Percentiles rank a stretch among this genome's conserved stretches.
phyloP scores from a whole-genome alignment of 768 basidiomycete genomes.

The Tulasnella sp. region DNA sequence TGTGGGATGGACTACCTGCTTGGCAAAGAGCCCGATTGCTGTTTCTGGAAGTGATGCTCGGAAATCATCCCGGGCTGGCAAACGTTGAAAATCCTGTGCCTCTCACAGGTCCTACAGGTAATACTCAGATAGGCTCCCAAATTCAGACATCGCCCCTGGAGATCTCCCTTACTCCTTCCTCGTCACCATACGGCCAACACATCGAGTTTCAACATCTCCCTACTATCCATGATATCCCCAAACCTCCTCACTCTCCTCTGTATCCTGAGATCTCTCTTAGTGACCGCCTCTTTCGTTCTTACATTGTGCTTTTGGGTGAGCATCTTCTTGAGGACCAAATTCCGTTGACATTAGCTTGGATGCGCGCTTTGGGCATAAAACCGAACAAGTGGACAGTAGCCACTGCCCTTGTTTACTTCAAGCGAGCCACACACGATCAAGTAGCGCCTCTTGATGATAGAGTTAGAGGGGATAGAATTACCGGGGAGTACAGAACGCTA shows the following conservation, averaged over 20 bases:
- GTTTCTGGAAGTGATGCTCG: constrained; percentile 45
- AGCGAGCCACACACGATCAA: too few species aligned
- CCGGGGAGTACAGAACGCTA: too few species aligned
- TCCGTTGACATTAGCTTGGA: constrained; percentile 58
- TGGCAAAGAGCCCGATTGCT: constrained; percentile 38
- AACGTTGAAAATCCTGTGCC: constrained; percentile 22
- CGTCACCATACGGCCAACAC: background rate
- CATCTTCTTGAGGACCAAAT: constrained; percentile 43
- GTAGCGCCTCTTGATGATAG: too few species aligned
- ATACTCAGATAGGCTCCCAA: background rate
- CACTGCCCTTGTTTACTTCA: constrained; percentile 54
- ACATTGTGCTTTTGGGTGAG: constrained; percentile 48
- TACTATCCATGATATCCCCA: constrained; percentile 4
- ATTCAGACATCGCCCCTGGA: background rate
- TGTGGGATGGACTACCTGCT: constrained; percentile 37
- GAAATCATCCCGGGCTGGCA: constrained; percentile 37
- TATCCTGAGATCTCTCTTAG: constrained; percentile 37
- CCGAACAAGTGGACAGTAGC: constrained; percentile 48
- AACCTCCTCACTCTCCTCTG: constrained; percentile 10
- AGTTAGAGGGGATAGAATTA: too few species aligned
- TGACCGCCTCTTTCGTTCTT: constrained; percentile 41
- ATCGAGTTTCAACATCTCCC: background rate
- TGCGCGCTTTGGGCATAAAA: constrained; percentile 42
- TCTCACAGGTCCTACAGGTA: background rate
- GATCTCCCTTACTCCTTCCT: constrained; percentile 5